Percentiles rank a stretch among this genome's conserved stretches.
Evolutionary conservation across 139 green algal genomes (phyloP).

Genomic region (Closterium sp.): DNA sequence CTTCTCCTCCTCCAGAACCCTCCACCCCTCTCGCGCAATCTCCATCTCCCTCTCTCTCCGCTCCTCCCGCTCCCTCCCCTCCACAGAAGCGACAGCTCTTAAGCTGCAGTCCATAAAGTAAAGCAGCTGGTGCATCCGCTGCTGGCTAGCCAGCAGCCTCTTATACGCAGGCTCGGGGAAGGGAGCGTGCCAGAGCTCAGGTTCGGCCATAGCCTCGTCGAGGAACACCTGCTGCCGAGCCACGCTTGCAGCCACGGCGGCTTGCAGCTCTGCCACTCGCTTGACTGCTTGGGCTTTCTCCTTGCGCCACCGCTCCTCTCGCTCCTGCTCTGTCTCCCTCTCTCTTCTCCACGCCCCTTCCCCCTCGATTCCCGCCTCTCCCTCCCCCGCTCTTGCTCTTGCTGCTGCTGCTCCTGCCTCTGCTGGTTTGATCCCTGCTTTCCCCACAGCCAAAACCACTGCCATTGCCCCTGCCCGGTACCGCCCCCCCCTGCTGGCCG

Average conservation of each 20-base stretch:
- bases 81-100: background rate
- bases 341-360: too few relatives aligned
- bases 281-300: background rate
- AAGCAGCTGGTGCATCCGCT: background rate
- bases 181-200: slow-evolving; percentile 11
- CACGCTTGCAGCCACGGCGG: background rate
- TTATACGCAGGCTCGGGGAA: slow-evolving; percentile 12
- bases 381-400: background rate
- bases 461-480: background rate
- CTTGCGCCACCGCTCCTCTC: background rate
- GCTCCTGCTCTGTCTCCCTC: background rate
- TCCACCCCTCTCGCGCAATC: background rate
- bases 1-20: background rate
- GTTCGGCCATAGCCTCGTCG: slow-evolving; percentile 21
- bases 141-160: background rate
- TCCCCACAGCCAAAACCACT: background rate
- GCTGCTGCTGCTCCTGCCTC: background rate
- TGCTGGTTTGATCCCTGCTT: background rate
- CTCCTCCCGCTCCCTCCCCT: background rate
- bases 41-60: background rate
- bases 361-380: too few relatives aligned
- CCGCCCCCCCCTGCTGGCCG: too few relatives aligned
- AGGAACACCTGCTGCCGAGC: slow-evolving; percentile 5
- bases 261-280: slow-evolving; percentile 8
- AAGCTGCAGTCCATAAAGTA: slow-evolving; percentile 12